phyloP scores from a whole-genome alignment of 179 eudicot species.

The Nepenthes alata region DNA sequence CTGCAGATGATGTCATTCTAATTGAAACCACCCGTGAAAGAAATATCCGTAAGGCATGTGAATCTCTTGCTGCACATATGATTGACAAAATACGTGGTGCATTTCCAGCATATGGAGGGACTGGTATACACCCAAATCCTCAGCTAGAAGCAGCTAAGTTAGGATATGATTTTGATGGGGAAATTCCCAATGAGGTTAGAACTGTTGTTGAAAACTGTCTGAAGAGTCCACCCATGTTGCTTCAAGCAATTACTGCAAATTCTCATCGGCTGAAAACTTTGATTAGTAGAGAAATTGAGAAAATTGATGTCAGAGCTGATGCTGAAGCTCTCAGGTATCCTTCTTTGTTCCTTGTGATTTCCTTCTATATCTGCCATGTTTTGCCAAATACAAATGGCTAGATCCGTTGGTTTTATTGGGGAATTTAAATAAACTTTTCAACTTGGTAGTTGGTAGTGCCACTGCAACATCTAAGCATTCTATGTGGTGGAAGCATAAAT shows the following conservation, averaged over 20 bases:
- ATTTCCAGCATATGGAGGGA: conserved; percentile 96
- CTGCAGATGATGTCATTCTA: conserved; percentile 78
- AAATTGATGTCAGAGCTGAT: conserved; percentile 94
- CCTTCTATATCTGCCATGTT: not conserved
- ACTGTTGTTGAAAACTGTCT: conserved; percentile 54
- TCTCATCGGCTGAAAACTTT: conserved; percentile 57
- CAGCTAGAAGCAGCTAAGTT: conserved; percentile 73
- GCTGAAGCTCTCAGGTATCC: conserved; percentile 82
- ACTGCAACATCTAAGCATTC: no score
- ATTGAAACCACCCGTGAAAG: conserved; percentile 87
- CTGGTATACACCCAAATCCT: conserved; percentile 64
- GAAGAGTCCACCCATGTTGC: conserved; percentile 74
- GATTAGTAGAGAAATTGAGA: conserved; percentile 69
- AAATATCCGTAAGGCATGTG: conserved; percentile 79
- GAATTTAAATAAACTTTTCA: no score
- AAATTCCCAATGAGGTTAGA: conserved; percentile 67
- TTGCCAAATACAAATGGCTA: not conserved
- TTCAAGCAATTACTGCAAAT: conserved; percentile 71
- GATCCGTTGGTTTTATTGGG: not conserved
- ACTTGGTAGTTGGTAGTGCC: no score
- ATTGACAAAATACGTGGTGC: conserved; percentile 63
- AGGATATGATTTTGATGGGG: conserved; percentile 68
- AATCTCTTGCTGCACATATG: conserved; percentile 57
- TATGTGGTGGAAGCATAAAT: no score
- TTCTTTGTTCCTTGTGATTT: not conserved